phyloP scores from a whole-genome alignment of 140 eudicot species.

The Cichorium intybus region DNA sequence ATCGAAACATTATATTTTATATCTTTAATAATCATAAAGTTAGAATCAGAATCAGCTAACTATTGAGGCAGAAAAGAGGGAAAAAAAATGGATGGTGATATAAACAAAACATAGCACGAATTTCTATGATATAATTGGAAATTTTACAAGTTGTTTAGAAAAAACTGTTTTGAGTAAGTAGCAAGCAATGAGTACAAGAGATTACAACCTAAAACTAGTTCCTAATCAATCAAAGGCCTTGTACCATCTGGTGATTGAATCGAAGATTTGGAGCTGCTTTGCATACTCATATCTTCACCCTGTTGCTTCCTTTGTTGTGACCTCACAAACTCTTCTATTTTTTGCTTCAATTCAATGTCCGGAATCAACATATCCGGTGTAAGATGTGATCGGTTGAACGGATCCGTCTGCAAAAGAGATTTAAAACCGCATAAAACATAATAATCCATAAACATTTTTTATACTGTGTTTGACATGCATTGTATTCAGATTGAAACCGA shows the following conservation, averaged over 20 bases:
- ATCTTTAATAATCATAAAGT: too few relatives aligned
- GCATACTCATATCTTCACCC: slow-evolving; percentile 40
- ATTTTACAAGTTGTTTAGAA: slow-evolving; percentile 10
- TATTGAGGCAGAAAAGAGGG: too few relatives aligned
- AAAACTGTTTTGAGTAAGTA: neutral
- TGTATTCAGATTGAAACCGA: neutral
- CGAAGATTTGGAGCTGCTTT: slow-evolving; percentile 48
- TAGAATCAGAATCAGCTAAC: too few relatives aligned
- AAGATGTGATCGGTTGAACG: slow-evolving; percentile 93
- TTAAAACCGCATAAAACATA: neutral
- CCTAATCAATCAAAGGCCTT: slow-evolving; percentile 55
- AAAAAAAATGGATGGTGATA: too few relatives aligned
- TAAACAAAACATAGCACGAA: slow-evolving; percentile 10
- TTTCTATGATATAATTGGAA: slow-evolving; percentile 8
- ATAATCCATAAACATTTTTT: neutral
- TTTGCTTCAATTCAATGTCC: slow-evolving; percentile 71
- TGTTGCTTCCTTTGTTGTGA: slow-evolving; percentile 49
- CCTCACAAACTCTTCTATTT: slow-evolving; percentile 72
- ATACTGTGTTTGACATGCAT: neutral
- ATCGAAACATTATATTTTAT: too few relatives aligned
- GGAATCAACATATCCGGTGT: slow-evolving; percentile 94
- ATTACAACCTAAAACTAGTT: slow-evolving; percentile 11
- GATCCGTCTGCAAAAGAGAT: slow-evolving; percentile 68
- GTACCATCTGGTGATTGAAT: slow-evolving; percentile 54
- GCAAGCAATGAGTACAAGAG: slow-evolving; percentile 20